phyloP scores from a whole-genome alignment of 2,329 filamentous ascomycete genomes.

The Bertia moriformis region DNA sequence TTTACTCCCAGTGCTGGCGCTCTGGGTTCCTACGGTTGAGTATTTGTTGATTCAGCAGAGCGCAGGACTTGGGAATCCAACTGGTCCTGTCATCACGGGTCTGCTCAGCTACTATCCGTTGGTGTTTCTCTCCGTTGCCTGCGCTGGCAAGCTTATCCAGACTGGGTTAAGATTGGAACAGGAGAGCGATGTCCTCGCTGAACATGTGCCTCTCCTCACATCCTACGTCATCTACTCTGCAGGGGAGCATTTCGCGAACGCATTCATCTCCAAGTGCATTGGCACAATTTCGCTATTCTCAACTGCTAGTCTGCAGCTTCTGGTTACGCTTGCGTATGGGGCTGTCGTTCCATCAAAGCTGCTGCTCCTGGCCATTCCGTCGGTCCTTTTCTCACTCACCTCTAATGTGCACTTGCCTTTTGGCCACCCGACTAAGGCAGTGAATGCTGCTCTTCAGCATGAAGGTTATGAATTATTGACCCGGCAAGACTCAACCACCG shows the following conservation, averaged over 20 bases:
- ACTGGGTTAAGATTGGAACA: neutral
- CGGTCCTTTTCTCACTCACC: neutral
- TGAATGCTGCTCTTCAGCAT: neutral
- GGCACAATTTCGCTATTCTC: neutral
- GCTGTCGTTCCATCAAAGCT: neutral
- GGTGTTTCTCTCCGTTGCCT: neutral
- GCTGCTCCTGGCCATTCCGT: neutral
- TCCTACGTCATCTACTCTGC: neutral
- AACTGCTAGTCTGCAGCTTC: neutral
- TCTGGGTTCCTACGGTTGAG: neutral
- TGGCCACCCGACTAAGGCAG: neutral
- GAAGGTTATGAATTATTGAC: constrained; percentile 66
- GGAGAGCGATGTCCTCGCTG: neutral
- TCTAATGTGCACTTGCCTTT: neutral
- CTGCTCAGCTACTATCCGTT: neutral
- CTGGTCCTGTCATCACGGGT: neutral
- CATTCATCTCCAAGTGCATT: neutral
- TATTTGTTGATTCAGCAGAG: neutral
- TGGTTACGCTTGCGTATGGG: neutral
- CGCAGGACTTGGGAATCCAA: neutral
- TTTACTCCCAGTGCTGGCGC: neutral
- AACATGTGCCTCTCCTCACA: neutral
- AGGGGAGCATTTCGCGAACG: neutral
- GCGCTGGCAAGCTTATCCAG: neutral
- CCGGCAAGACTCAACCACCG: constrained; percentile 72